These are phyloP conservation scores for Setomelanomma holmii DNA, from an alignment of 2,329 filamentous ascomycete genomes.

Conservation along the genomic window DNA sequence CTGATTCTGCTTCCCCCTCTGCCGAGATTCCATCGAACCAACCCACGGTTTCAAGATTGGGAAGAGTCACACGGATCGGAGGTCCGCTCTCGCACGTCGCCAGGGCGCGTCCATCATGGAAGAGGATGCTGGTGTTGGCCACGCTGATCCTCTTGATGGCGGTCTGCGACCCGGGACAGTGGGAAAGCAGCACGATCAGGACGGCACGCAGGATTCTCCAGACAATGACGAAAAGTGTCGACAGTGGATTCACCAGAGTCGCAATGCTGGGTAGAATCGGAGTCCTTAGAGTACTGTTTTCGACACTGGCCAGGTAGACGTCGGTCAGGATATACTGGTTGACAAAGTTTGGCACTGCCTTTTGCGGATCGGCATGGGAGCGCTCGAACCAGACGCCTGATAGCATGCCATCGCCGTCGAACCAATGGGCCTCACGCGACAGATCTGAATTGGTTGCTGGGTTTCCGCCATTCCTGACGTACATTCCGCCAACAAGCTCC, in stretches of 20 bases:
- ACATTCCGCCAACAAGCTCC: constrained; percentile 73
- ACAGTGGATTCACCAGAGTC: constrained; percentile 67
- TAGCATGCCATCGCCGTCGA: constrained; percentile 78
- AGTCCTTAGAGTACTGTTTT: constrained; percentile 55
- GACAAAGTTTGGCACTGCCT: constrained; percentile 68
- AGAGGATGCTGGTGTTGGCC: constrained; percentile 71
- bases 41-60: constrained; percentile 70
- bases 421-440: constrained; percentile 72
- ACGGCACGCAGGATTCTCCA: constrained; percentile 64
- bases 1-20: constrained; percentile 56
- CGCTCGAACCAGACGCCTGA: constrained; percentile 68
- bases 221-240: constrained; percentile 59
- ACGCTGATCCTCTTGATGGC: constrained; percentile 73
- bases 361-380: constrained; percentile 39
- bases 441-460: constrained; percentile 68
- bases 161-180: constrained; percentile 62
- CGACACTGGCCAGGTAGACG: constrained; percentile 63
- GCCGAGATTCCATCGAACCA: constrained; percentile 70
- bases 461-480: constrained; percentile 75
- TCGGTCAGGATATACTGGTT: constrained; percentile 75
- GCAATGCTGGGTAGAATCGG: constrained; percentile 73
- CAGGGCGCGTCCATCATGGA: constrained; percentile 72
- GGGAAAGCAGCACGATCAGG: constrained; percentile 64
- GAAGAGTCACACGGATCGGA: constrained; percentile 70
- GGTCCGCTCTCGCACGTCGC: constrained; percentile 76